These are phyloP conservation scores for Blepharisma undulans DNA, from an alignment of 169 alveolate species.

Conservation along the genomic window DNA sequence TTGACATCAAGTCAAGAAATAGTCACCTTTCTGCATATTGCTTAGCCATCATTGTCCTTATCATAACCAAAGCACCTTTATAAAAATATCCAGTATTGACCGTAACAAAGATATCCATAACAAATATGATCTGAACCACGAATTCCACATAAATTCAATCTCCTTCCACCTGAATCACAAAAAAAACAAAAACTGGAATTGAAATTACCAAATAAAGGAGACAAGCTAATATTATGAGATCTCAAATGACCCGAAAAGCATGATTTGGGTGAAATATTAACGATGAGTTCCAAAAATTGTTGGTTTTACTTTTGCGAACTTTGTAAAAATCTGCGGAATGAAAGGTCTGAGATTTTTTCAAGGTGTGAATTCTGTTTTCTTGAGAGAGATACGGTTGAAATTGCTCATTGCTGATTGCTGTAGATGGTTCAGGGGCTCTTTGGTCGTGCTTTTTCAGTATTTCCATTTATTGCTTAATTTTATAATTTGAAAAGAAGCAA, in stretches of 20 bases:
- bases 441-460: neutral
- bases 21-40: constrained; percentile 57
- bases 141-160: constrained; percentile 33
- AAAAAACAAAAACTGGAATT: constrained; percentile 55
- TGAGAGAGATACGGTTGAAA: neutral
- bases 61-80: constrained; percentile 57
- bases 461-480: neutral
- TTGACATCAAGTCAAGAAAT: constrained; percentile 45
- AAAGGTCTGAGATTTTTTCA: neutral
- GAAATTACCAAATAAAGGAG: constrained; percentile 50
- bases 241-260: constrained; percentile 25
- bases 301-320: neutral
- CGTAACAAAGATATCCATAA: constrained; percentile 50
- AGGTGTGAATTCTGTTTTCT: neutral
- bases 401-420: neutral
- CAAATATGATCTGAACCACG: constrained; percentile 47
- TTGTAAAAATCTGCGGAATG: neutral
- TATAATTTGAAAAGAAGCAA: neutral
- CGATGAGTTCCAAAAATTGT: neutral
- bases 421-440: neutral
- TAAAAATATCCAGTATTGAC: constrained; percentile 59
- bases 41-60: constrained; percentile 37
- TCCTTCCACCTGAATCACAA: constrained; percentile 42
- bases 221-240: constrained; percentile 34
- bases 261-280: constrained; percentile 39